Base-by-base conservation (phyloP, 257 asterid genomes). In the Solanum arcanum region DNA sequence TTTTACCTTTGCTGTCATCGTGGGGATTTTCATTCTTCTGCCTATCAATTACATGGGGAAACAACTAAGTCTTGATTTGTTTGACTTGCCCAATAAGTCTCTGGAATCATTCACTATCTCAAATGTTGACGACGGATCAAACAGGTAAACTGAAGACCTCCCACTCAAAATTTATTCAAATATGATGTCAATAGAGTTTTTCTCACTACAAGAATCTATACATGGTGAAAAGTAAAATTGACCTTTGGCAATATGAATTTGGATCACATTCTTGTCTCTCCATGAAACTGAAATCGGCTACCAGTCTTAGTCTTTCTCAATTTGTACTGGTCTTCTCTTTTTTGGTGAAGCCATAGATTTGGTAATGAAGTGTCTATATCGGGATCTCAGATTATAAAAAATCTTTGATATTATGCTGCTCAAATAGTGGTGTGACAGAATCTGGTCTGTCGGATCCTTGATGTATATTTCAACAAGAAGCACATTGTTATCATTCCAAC, bases 31-130 rank as follows among this genome's bases (percentile, higher is more conserved):
- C 87, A 88, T 97, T 91, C 99, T 97, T 89, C 96, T 97, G 86
- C 99, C 99, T 10, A 92, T 97, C 93, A 97, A 97, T 91, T 97
- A 91, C 90, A 92, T 94, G 96, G 99, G 99, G 91, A 93, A 90
- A 88, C 99, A 97, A 90, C 90, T 95, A 52, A 92, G 86, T 88
- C 90, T 94, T 47, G 99, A 97, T 92, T 90, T 96, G 49, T 88
- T 91, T 4, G 98, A 94, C 90, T 72, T 97, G 87, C 94, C 94
- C 49, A 97, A 93, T 92, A 95, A 90, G 91, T 92, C 99, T 7
- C 90, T 97, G 92, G 99, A 96, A 73, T 86, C 96, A 87, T 97
- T 97, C 92, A 94, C 96, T 87, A 96, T 97, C 86, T 94, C 99
- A 74, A 97, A 97, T 91, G 99, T 97, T 77, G 91, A 95, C 14